Evolutionary conservation across 805 yeast species (phyloP).

Genomic region (Pichia ethanolica): DNA sequence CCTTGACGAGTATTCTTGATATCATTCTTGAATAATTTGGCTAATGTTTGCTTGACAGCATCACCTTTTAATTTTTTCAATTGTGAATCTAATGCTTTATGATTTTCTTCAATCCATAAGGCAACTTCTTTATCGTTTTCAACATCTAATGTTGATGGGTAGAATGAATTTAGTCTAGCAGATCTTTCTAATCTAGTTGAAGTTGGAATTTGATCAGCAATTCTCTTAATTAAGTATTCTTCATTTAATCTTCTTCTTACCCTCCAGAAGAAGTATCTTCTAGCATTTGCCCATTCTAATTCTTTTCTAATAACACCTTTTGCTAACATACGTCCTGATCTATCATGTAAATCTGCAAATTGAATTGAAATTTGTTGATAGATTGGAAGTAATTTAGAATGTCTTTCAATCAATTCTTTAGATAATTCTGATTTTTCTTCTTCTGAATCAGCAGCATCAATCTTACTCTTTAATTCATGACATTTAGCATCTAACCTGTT

Average conservation of each 20-base stretch:
- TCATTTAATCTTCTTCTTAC: slow-evolving; percentile 92
- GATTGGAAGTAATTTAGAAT: slow-evolving; percentile 71
- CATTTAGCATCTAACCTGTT: slow-evolving; percentile 76
- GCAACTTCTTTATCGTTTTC: slow-evolving; percentile 75
- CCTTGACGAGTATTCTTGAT: slow-evolving; percentile 47
- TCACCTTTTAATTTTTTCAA: slow-evolving; percentile 62
- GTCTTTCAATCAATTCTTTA: slow-evolving; percentile 68
- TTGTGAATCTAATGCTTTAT: slow-evolving; percentile 49
- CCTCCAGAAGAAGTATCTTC: slow-evolving; percentile 99
- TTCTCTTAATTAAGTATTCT: slow-evolving; percentile 73
- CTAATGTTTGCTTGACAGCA: slow-evolving; percentile 55
- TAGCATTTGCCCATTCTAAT: slow-evolving; percentile 76
- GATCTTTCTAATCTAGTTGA: slow-evolving; percentile 72
- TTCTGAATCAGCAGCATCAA: slow-evolving; percentile 43
- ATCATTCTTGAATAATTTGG: slow-evolving; percentile 49
- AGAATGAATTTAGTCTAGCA: slow-evolving; percentile 84
- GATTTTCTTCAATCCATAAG: slow-evolving; percentile 78
- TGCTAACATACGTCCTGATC: slow-evolving; percentile 95
- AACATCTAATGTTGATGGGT: slow-evolving; percentile 59
- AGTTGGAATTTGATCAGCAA: slow-evolving; percentile 53
- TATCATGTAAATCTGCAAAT: slow-evolving; percentile 96
- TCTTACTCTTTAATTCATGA: slow-evolving; percentile 54
- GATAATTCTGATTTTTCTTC: slow-evolving; percentile 64
- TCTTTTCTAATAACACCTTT: slow-evolving; percentile 87
- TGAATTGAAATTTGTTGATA: slow-evolving; percentile 90